Evolutionary conservation across 179 eudicot species (phyloP).

Genomic region (Pouteria campechiana): DNA sequence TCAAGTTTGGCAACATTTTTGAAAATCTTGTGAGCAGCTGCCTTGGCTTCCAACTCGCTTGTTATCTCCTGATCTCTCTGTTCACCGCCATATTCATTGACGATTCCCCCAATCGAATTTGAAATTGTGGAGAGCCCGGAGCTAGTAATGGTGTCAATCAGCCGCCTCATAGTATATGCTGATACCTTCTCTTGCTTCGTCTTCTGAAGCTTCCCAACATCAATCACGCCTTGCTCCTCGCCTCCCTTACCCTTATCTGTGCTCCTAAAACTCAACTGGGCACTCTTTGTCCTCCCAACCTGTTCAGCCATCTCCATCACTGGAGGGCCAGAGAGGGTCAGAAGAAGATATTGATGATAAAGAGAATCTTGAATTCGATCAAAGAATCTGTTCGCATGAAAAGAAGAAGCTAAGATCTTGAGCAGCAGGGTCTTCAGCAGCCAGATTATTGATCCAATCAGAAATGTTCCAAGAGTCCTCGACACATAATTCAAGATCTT

Average conservation of each 20-base stretch:
- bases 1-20: slow-evolving; percentile 55
- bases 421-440: slow-evolving; percentile 50
- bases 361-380: slow-evolving; percentile 78
- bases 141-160: slow-evolving; percentile 41
- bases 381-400: slow-evolving; percentile 68
- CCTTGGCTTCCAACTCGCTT: slow-evolving; percentile 62
- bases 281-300: slow-evolving; percentile 5
- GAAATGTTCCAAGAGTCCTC: slow-evolving; percentile 43
- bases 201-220: slow-evolving; percentile 57
- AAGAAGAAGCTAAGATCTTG: slow-evolving; percentile 46
- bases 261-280: slow-evolving; percentile 34
- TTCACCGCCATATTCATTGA: slow-evolving; percentile 30
- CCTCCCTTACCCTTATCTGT: slow-evolving; percentile 19
- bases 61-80: slow-evolving; percentile 37
- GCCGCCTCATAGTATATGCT: slow-evolving; percentile 77
- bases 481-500: slow-evolving; percentile 41
- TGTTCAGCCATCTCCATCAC: slow-evolving; percentile 20
- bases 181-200: slow-evolving; percentile 52
- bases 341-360: slow-evolving; percentile 65
- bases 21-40: slow-evolving; percentile 50
- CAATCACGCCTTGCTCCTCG: slow-evolving; percentile 45
- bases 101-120: slow-evolving; percentile 24
- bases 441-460: slow-evolving; percentile 67
- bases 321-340: slow-evolving; percentile 64
- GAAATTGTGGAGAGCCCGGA: slow-evolving; percentile 54